These are phyloP conservation scores for Mikania micrantha DNA, from an alignment of 129 eudicot species.

Conservation along the genomic window DNA sequence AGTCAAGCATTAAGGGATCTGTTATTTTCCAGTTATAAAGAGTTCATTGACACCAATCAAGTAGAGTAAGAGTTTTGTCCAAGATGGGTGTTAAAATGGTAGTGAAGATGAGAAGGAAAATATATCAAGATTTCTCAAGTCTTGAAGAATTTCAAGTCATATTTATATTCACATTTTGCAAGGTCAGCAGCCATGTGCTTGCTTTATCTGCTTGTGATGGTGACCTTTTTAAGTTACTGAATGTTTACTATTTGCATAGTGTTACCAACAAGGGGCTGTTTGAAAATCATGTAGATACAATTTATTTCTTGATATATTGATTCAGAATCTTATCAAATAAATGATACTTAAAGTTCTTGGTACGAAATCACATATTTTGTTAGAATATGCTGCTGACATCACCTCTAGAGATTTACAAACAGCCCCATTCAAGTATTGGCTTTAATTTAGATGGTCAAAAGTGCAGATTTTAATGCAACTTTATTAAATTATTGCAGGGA, in stretches of 20 bases:
- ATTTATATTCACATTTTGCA: slow-evolving; percentile 46
- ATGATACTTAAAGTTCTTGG: slow-evolving; percentile 4
- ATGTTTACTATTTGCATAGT: background rate
- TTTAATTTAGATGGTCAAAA: background rate
- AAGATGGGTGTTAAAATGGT: slow-evolving; percentile 68
- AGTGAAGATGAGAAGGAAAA: slow-evolving; percentile 83
- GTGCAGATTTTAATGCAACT: background rate
- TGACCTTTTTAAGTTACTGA: slow-evolving; percentile 31
- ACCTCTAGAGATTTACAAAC: slow-evolving; percentile 20
- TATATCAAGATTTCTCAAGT: slow-evolving; percentile 80
- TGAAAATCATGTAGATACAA: slow-evolving; percentile 14
- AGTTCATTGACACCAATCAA: slow-evolving; percentile 62
- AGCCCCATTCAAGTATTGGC: slow-evolving; percentile 10
- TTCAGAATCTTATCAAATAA: background rate
- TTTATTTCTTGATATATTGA: background rate
- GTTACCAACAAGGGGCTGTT: slow-evolving; percentile 26
- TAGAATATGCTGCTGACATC: background rate
- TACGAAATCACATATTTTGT: background rate
- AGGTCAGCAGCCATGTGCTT: slow-evolving; percentile 80
- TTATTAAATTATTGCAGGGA: slow-evolving; percentile 35
- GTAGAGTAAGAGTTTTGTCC: slow-evolving; percentile 71
- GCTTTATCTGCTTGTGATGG: slow-evolving; percentile 64
- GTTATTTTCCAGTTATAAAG: slow-evolving; percentile 53
- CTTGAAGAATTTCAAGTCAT: slow-evolving; percentile 97
- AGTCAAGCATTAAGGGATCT: slow-evolving; percentile 53